Evolutionary conservation across 2,329 filamentous ascomycete species (phyloP).

Genomic region (Trichophaea hybrida): DNA sequence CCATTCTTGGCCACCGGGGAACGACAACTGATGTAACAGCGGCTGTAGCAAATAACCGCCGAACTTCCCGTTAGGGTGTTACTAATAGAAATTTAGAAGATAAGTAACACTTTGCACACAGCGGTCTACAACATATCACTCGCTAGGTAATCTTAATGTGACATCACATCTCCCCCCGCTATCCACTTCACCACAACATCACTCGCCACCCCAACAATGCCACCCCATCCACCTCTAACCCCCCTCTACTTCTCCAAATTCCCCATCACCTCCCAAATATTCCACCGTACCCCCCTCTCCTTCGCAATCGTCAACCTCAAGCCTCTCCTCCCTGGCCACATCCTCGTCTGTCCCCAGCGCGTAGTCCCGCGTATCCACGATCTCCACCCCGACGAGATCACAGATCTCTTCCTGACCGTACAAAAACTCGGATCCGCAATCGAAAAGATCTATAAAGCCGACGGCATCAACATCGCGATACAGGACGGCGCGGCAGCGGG

Average conservation of each 20-base stretch:
- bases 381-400: conserved; percentile 51
- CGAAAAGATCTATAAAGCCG: conserved; percentile 44
- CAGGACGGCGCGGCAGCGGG: conserved; percentile 84
- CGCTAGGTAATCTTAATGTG: too few relatives aligned
- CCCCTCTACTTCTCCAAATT: conserved; percentile 59
- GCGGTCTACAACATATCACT: too few relatives aligned
- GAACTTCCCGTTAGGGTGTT: too few relatives aligned
- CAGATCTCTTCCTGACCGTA: conserved; percentile 75
- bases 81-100: too few relatives aligned
- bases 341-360: conserved; percentile 68
- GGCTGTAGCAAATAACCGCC: too few relatives aligned
- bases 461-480: conserved; percentile 84
- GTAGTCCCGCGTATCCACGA: conserved; percentile 60
- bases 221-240: too few relatives aligned
- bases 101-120: too few relatives aligned
- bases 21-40: too few relatives aligned
- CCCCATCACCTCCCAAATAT: conserved; percentile 65
- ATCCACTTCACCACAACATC: too few relatives aligned
- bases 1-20: too few relatives aligned
- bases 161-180: too few relatives aligned
- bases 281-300: conserved; percentile 62
- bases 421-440: conserved; percentile 44
- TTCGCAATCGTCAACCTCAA: conserved; percentile 93
- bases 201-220: too few relatives aligned
- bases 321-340: conserved; percentile 81